Evolutionary conservation across 371 early-diverging fungal species (phyloP).

Genomic region (Actinomucor elegans): DNA sequence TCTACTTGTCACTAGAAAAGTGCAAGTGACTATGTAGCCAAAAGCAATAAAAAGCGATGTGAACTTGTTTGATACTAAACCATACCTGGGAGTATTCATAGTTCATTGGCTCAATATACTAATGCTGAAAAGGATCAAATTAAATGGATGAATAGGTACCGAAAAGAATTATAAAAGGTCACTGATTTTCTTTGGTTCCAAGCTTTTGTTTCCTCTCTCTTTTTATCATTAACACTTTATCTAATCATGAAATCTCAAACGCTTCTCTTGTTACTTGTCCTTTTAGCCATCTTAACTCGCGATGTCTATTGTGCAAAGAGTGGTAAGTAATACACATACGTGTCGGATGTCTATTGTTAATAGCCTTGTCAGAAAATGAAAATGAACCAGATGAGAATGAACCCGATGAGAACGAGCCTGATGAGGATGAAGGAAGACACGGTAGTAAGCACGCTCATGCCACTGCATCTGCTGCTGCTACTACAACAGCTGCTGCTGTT

Average conservation of each 20-base stretch:
- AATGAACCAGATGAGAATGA: conserved; percentile 9
- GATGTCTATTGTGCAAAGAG: conserved; percentile 3
- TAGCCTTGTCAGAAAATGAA: neutral
- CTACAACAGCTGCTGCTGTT: neutral
- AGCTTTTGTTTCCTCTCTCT: neutral
- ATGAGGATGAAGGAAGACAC: conserved; percentile 4
- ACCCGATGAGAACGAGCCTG: conserved; percentile 1
- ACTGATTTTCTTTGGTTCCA: neutral
- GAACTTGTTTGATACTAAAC: too few species aligned
- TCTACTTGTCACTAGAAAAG: too few species aligned
- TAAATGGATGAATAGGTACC: too few species aligned
- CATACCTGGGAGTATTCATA: too few species aligned
- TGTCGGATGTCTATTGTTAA: neutral
- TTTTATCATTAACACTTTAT: neutral
- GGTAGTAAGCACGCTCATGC: neutral
- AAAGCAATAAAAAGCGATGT: too few species aligned
- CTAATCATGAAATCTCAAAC: conserved; percentile 13
- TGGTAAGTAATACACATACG: neutral
- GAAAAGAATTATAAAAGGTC: conserved; percentile 5
- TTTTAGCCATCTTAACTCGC: conserved; percentile 7
- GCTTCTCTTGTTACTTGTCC: conserved; percentile 9
- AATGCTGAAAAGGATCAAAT: too few species aligned
- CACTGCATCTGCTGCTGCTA: neutral
- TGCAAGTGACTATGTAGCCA: too few species aligned
- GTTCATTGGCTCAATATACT: too few species aligned